These are phyloP conservation scores for Claviceps paspali DNA, from an alignment of 2,329 filamentous ascomycete genomes.

Conservation along the genomic window DNA sequence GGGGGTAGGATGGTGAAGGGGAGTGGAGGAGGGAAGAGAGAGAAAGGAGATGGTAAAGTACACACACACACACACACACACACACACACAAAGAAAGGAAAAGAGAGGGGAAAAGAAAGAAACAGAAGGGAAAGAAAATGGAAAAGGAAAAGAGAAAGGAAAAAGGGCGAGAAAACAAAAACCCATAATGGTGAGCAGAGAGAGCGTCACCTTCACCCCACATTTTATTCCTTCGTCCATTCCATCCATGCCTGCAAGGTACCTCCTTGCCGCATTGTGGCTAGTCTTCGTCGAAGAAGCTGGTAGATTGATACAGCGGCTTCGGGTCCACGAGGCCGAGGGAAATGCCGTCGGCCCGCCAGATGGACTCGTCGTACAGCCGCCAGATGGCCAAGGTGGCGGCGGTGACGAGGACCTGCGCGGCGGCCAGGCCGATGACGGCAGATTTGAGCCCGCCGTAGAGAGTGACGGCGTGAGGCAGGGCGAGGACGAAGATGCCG, in stretches of 20 bases:
- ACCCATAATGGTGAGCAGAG: background rate
- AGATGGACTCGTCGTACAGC: conserved; percentile 25
- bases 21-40: background rate
- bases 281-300: conserved; percentile 30
- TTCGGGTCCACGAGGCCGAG: conserved; percentile 32
- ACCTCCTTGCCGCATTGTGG: too few species aligned
- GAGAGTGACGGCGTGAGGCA: conserved; percentile 17
- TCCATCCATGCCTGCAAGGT: too few species aligned
- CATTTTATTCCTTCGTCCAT: too few species aligned
- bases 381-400: conserved; percentile 23
- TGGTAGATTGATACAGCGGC: conserved; percentile 25
- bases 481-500: conserved; percentile 29
- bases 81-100: too few species aligned
- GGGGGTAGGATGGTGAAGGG: background rate
- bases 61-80: too few species aligned
- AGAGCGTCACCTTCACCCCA: too few species aligned
- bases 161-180: background rate
- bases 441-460: conserved; percentile 21
- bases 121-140: background rate
- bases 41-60: too few species aligned
- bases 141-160: background rate
- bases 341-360: conserved; percentile 28
- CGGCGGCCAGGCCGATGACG: conserved; percentile 25
- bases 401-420: conserved; percentile 24
- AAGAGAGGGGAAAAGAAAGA: too few species aligned